Percentiles rank a stretch among this genome's conserved stretches.
Conservation (phyloP, 2,329 filamentous ascomycete species). For the Albifimbria verrucaria region DNA sequence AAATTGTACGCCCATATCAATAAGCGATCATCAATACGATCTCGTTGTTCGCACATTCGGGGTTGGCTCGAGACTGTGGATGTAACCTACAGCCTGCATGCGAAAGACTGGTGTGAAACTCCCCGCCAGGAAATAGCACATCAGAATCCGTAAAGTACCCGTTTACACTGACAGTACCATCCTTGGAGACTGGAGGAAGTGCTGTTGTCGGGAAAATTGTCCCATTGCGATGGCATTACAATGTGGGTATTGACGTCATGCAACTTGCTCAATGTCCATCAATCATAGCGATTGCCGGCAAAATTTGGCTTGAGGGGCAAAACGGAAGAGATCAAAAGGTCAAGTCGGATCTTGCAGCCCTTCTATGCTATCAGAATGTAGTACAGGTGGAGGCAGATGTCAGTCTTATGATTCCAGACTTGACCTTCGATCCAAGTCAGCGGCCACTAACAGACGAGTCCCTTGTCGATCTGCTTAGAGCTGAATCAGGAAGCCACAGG, state of each 20-base stretch:
- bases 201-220: background rate
- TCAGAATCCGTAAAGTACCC: background rate
- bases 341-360: background rate
- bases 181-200: background rate
- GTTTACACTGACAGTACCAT: background rate
- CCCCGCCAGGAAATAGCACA: background rate
- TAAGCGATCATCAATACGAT: background rate
- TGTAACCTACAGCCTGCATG: background rate
- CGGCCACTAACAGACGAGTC: background rate
- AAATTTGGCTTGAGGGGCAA: background rate
- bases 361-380: background rate
- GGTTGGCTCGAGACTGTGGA: background rate
- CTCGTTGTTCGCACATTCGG: background rate
- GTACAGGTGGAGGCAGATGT: background rate
- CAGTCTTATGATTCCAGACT: background rate
- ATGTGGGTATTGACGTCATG: background rate
- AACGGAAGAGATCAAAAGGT: background rate
- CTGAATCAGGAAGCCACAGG: background rate
- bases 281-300: background rate
- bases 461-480: background rate
- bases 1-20: background rate
- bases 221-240: background rate
- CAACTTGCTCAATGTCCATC: background rate
- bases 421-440: background rate
- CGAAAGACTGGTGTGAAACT: background rate